Conservation (phyloP, 2,329 filamentous ascomycete genomes). For the Coniella vitis region DNA sequence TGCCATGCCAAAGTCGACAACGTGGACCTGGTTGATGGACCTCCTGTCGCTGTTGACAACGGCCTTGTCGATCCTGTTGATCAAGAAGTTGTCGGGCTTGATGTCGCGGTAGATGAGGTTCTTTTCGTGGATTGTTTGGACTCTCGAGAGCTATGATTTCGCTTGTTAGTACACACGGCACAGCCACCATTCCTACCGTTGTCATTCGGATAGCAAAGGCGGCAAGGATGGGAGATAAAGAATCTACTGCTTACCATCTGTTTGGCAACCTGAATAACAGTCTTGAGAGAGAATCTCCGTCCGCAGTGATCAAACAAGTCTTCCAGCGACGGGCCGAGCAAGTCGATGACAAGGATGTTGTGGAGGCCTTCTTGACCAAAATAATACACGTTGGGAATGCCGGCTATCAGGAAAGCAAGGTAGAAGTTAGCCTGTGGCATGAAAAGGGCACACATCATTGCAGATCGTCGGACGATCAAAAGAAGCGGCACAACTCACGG, state of each 20-base stretch:
- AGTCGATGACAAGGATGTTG: conserved; percentile 97
- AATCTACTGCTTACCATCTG: conserved; percentile 66
- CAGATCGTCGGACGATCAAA: too few relatives aligned
- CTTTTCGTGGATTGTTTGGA: conserved; percentile 94
- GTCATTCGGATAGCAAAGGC: too few relatives aligned
- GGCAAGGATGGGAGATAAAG: too few relatives aligned
- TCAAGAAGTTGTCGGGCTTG: conserved; percentile 98
- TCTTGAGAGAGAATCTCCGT: conserved; percentile 91
- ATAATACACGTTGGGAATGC: conserved; percentile 99
- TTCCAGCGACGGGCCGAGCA: conserved; percentile 89
- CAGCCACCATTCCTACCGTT: not conserved
- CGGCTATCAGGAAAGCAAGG: conserved; percentile 49
- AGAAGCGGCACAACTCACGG: conserved; percentile 81
- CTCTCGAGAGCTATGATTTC: conserved; percentile 65
- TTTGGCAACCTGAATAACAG: conserved; percentile 97
- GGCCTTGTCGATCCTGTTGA: conserved; percentile 88
- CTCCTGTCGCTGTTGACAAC: conserved; percentile 2
- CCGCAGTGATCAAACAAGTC: conserved; percentile 98
- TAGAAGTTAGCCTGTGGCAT: not conserved
- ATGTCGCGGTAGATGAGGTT: conserved; percentile 99
- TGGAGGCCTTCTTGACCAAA: conserved; percentile 97
- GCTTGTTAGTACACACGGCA: conserved; percentile 22
- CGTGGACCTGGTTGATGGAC: conserved; percentile 85
- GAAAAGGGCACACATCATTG: too few relatives aligned
- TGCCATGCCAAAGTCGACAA: conserved; percentile 98